Evolutionary conservation across 495 filamentous ascomycete genomes (phyloP), one percentile per base, ranked within the genome.

Genomic region (Cercophora newfieldiana): DNA sequence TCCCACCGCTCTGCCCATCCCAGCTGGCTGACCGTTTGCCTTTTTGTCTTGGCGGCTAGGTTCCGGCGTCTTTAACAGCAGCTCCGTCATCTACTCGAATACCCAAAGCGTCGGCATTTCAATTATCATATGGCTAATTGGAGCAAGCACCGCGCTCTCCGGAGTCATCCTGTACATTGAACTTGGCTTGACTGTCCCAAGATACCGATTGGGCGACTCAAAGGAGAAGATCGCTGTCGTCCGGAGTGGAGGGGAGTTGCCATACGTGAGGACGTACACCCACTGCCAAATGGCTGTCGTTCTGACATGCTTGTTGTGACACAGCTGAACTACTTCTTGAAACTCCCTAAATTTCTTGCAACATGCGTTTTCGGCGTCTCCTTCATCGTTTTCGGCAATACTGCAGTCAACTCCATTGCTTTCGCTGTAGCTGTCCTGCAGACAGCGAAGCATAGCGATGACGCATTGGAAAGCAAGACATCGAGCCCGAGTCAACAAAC

Each of bases 1-100:
- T 14, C 1, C 12, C 10, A 8, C 18, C 2, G 37, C 12, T 44
- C 12, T 44, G n/a, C n/a, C 10, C 12, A 44, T 44, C 4, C 12
- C 37, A 14, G 37, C 37, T 16, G 3, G 12, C 37, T 44, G 4
- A 44, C 37, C n/a, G n/a, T n/a, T n/a, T n/a, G n/a, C n/a, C n/a
- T n/a, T 44, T 16, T 14, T 44, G 68, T 44, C 37, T 44, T 44
- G 37, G 37, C 37, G 37, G 37, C 37, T n/a, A 44, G 37, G 37
- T n/a, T 71, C 69, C n/a, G 69, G 69, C 24, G 59, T 71, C 22
- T 71, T 68, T 59, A 71, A 65, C 56, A 65, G 65, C 54, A 55
- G 51, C 28, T 48, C 69, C 0, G 62, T 68, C 1, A 61, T 71
- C 18, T 71, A 68, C 26, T 67, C 60, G 47, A 68, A 71, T 61